A percentile compares a stretch with the other conserved stretches of the same genome.
Conservation (phyloP, 192 early-diverging fungal species). For the Spizellomyces punctatus region DNA sequence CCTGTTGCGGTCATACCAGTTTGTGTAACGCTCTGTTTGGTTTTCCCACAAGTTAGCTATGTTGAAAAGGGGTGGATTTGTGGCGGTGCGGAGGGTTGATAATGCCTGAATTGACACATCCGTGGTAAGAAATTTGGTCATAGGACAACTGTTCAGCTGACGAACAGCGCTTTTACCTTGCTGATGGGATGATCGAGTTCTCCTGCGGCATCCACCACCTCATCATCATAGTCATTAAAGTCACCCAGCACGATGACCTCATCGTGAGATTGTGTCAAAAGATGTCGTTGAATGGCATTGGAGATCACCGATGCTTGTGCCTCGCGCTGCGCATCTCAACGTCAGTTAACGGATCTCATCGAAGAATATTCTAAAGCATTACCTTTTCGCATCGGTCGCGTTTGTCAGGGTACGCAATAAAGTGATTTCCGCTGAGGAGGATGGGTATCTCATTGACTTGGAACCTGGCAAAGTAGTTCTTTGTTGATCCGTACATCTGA, state of each 20-base stretch:
- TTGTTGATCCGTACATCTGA: slow-evolving; percentile 8
- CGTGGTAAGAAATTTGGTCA: too few relatives aligned
- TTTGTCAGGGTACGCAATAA: slow-evolving; percentile 29
- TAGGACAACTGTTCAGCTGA: too few relatives aligned
- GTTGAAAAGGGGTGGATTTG: slow-evolving; percentile 20
- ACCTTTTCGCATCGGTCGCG: slow-evolving; percentile 25
- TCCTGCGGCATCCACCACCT: slow-evolving; percentile 24
- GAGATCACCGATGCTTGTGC: slow-evolving; percentile 19
- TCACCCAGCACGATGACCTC: slow-evolving; percentile 28
- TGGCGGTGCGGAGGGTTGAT: slow-evolving; percentile 1
- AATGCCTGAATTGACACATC: not conserved
- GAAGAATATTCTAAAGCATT: not conserved
- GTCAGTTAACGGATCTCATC: not conserved
- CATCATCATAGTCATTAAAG: slow-evolving; percentile 26
- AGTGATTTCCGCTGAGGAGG: slow-evolving; percentile 9
- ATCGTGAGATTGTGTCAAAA: not conserved
- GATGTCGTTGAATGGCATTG: slow-evolving; percentile 10
- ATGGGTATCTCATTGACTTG: slow-evolving; percentile 13
- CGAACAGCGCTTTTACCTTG: not conserved
- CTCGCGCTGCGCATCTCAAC: slow-evolving; percentile 5
- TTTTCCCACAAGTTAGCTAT: slow-evolving; percentile 14
- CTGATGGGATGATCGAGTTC: slow-evolving; percentile 22
- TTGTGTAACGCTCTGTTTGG: slow-evolving; percentile 21
- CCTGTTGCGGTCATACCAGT: slow-evolving; percentile 25
- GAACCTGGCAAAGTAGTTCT: slow-evolving; percentile 24